phyloP scores from a whole-genome alignment of 225 moss, liverwort and hornwort genomes.

The Sphagnum contortum region DNA sequence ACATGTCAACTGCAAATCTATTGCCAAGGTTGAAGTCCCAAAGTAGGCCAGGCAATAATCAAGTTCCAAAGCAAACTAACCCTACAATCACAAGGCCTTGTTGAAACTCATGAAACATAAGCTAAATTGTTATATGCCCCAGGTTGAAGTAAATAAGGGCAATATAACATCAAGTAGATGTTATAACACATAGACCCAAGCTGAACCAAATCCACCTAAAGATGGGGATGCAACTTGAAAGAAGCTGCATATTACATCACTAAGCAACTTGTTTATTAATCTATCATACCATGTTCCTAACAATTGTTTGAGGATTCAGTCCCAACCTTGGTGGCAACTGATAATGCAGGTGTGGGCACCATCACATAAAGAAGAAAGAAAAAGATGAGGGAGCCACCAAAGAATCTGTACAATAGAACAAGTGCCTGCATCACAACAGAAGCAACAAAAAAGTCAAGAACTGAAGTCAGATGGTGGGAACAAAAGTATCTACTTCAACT shows the following conservation, averaged over 20 bases:
- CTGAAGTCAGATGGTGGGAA: not conserved
- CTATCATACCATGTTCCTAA: no score
- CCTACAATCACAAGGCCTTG: no score
- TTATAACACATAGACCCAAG: no score
- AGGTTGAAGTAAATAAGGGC: no score
- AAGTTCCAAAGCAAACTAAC: no score
- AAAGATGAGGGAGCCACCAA: conserved; percentile 40
- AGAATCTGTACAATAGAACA: conserved; percentile 49
- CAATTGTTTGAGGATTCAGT: not conserved
- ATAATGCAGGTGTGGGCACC: conserved; percentile 23
- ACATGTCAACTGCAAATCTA: no score
- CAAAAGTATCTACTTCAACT: not conserved
- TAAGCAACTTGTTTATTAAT: not conserved
- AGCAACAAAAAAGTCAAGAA: not conserved
- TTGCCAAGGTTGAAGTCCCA: no score
- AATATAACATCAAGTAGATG: no score
- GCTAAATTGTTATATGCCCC: no score
- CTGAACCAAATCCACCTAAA: no score
- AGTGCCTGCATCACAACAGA: conserved; percentile 34
- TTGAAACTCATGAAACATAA: no score
- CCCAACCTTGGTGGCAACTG: conserved; percentile 15
- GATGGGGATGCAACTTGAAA: not conserved
- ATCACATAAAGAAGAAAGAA: conserved; percentile 44
- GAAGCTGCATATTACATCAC: not conserved
- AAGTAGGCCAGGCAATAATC: no score